Percentiles rank a stretch among this genome's conserved stretches.
These are phyloP conservation scores for Entoloma clypeatum DNA, from an alignment of 1,284 basidiomycete genomes.

Conservation along the genomic window DNA sequence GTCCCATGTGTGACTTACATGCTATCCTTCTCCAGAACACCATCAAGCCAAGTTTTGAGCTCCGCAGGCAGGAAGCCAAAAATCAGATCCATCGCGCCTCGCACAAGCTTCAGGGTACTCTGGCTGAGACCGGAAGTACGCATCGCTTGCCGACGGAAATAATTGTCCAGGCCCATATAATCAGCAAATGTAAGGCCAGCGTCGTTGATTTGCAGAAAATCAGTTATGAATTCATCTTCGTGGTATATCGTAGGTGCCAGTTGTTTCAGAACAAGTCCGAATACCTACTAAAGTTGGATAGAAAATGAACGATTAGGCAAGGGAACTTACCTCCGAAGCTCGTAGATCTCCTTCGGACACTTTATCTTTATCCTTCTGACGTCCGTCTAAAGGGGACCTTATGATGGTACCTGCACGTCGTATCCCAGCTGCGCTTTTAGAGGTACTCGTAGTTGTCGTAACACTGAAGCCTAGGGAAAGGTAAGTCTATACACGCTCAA, in stretches of 20 bases:
- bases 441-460: conserved; percentile 36
- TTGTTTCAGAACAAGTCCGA: conserved; percentile 72
- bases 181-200: conserved; percentile 91
- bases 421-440: conserved; percentile 54
- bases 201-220: conserved; percentile 91
- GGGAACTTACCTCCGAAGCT: conserved; percentile 59
- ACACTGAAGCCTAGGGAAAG: conserved; percentile 45
- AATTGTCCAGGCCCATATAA: conserved; percentile 91
- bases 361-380: conserved; percentile 61
- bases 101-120: conserved; percentile 75
- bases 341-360: conserved; percentile 53
- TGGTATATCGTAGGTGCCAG: conserved; percentile 74
- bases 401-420: conserved; percentile 75
- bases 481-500: conserved; percentile 10
- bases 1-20: conserved; percentile 52
- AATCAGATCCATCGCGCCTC: conserved; percentile 89
- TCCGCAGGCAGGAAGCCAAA: conserved; percentile 90
- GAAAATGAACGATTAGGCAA: not conserved
- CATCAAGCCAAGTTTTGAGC: conserved; percentile 83
- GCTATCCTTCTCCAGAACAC: conserved; percentile 69
- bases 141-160: conserved; percentile 88
- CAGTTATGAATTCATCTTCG: conserved; percentile 87
- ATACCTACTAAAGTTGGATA: conserved; percentile 41
- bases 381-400: conserved; percentile 61
- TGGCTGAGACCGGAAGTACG: conserved; percentile 64